Conservation (phyloP, 176 grass and related monocot species). For the Leersia perrieri region DNA sequence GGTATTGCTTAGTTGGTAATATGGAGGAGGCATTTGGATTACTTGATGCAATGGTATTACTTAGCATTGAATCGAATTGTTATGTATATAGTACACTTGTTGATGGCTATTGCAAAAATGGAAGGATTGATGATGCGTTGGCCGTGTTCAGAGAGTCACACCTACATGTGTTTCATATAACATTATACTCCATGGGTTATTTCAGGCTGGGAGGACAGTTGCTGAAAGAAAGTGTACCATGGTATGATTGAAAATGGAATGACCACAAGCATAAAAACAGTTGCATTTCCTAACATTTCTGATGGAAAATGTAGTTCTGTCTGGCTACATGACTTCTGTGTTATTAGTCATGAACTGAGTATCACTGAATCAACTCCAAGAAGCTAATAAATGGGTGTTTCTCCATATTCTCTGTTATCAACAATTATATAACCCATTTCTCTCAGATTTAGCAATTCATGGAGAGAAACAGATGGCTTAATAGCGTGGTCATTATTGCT, state of each 20-base stretch:
- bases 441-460: too few species aligned
- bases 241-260: constrained; percentile 16
- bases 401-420: too few species aligned
- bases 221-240: background rate
- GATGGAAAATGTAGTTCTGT: too few species aligned
- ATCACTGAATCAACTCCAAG: too few species aligned
- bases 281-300: too few species aligned
- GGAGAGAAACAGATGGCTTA: too few species aligned
- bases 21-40: background rate
- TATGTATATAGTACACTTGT: background rate
- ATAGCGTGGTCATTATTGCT: too few species aligned
- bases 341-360: too few species aligned
- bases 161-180: background rate
- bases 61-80: background rate
- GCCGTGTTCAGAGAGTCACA: background rate
- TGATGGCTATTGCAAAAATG: background rate
- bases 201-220: background rate
- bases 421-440: too few species aligned
- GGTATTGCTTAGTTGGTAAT: background rate
- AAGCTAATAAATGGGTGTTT: too few species aligned
- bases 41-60: background rate
- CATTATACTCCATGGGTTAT: constrained; percentile 16
- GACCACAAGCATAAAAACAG: too few species aligned
- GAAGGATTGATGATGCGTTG: background rate
- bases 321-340: too few species aligned